Evolutionary conservation across 371 early-diverging fungal species (phyloP).

Genomic region (Dichotomocladium elegans): DNA sequence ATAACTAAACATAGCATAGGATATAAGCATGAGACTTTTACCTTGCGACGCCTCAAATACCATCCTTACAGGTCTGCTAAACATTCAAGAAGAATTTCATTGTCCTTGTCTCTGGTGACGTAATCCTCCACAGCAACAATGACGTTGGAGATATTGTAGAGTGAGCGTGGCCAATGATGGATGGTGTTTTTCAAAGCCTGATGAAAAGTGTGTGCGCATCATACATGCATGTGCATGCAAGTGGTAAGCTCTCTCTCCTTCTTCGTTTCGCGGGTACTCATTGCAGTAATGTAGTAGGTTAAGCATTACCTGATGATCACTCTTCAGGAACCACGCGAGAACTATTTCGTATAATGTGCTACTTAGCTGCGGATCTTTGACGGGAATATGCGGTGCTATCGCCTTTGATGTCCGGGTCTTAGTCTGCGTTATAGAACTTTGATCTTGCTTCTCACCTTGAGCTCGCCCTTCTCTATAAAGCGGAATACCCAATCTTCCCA

Average conservation of each 20-base stretch:
- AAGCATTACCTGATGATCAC: conserved; percentile 57
- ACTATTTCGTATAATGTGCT: conserved; percentile 87
- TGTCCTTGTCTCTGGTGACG: conserved; percentile 48
- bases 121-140: conserved; percentile 74
- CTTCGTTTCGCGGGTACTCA: too few species aligned
- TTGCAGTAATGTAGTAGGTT: too few species aligned
- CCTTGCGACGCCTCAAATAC: too few species aligned
- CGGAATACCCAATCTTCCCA: conserved; percentile 93
- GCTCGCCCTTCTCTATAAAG: conserved; percentile 72
- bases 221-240: too few species aligned
- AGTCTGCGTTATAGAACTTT: too few species aligned
- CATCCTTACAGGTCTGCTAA: conserved; percentile 76
- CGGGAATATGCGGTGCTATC: conserved; percentile 78
- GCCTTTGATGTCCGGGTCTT: conserved; percentile 42
- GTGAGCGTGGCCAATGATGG: conserved; percentile 69
- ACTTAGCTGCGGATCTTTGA: conserved; percentile 70
- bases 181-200: conserved; percentile 60
- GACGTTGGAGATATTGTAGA: conserved; percentile 73
- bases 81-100: conserved; percentile 61
- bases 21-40: too few species aligned
- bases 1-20: conserved; percentile 45
- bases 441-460: conserved; percentile 51
- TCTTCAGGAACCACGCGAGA: conserved; percentile 62
- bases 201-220: too few species aligned
- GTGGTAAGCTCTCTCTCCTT: too few species aligned